Conservation (phyloP, 108 stramenopile species). For the Cyclotella atomus region DNA sequence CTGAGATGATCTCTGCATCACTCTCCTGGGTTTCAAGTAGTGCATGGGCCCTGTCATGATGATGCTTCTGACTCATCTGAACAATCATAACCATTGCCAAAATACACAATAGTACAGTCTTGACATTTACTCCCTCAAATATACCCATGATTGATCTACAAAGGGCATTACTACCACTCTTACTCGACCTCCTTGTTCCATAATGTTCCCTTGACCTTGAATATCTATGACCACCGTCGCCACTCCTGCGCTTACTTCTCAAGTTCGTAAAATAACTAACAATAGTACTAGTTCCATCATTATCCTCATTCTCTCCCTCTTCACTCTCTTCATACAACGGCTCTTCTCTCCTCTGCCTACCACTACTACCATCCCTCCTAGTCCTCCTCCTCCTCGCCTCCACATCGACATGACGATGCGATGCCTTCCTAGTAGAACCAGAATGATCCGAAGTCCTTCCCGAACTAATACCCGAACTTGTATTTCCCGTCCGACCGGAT, state of each 20-base stretch:
- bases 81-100: conserved; percentile 21
- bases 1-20: no score
- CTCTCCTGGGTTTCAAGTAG: no score
- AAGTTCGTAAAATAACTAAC: background rate
- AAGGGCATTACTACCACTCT: background rate
- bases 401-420: background rate
- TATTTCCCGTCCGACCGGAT: no score
- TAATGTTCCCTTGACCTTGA: background rate
- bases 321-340: background rate
- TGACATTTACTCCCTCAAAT: conserved; percentile 24
- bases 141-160: background rate
- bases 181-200: background rate
- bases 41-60: no score
- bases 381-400: conserved; percentile 8
- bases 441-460: conserved; percentile 1
- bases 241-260: background rate
- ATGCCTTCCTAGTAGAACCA: conserved; percentile 1
- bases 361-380: background rate
- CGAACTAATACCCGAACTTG: no score
- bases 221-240: background rate
- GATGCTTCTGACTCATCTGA: conserved; percentile 9
- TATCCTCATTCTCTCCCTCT: background rate
- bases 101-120: conserved; percentile 40
- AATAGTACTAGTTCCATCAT: background rate
- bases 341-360: background rate